phyloP scores from a whole-genome alignment of 768 basidiomycete genomes.

The Mycena maculata region DNA sequence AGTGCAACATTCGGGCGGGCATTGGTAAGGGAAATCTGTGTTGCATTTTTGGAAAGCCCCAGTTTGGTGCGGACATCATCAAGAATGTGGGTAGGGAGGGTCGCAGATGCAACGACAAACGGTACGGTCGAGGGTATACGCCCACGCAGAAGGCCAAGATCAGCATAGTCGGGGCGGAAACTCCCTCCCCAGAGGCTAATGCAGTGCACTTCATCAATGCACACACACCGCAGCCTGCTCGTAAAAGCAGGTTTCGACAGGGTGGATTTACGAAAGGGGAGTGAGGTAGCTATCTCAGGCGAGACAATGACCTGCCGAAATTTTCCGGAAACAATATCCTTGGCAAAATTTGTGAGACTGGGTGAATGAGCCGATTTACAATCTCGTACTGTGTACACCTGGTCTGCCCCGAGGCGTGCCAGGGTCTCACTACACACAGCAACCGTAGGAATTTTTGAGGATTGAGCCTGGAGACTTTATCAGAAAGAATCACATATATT shows the following conservation, averaged over 20 bases:
- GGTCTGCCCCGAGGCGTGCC: not conserved
- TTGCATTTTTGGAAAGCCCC: conserved; percentile 7
- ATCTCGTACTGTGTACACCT: conserved; percentile 6
- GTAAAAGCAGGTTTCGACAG: conserved; percentile 4
- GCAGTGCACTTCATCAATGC: conserved; percentile 32
- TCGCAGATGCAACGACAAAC: conserved; percentile 34
- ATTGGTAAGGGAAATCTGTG: conserved; percentile 19
- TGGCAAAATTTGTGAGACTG: not conserved
- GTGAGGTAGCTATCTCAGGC: conserved; percentile 8
- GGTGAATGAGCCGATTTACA: not conserved
- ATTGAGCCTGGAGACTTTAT: not conserved
- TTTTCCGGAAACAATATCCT: conserved; percentile 14
- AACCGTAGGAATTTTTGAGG: not conserved
- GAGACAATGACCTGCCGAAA: conserved; percentile 15
- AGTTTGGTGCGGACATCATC: conserved; percentile 27
- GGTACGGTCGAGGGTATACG: conserved; percentile 24
- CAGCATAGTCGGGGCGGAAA: conserved; percentile 29
- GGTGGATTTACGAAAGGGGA: not conserved
- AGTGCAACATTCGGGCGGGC: conserved; percentile 42
- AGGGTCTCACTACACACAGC: conserved; percentile 15
- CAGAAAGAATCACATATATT: too few species aligned
- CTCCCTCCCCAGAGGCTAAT: conserved; percentile 35
- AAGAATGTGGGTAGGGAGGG: conserved; percentile 28
- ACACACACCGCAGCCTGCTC: conserved; percentile 6
- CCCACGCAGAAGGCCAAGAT: conserved; percentile 31